Base-by-base conservation (phyloP, 176 grass and related monocot species). In the Phyllostachys edulis region DNA sequence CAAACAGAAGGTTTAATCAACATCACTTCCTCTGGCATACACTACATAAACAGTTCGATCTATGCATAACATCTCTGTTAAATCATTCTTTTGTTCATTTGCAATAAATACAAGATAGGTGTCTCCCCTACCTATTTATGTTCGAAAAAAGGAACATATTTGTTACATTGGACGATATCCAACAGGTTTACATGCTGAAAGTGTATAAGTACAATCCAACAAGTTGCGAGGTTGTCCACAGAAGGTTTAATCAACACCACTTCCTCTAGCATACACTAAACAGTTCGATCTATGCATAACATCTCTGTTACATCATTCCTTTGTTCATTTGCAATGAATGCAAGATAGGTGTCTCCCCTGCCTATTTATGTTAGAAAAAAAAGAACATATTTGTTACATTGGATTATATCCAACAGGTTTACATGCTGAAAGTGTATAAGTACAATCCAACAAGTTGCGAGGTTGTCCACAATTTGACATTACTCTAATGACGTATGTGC, bases 1-100 rank as follows among this genome's bases (percentile, higher is more conserved):
- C 47, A 80, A 57, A 86, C 38, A 79, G 55, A 79, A 81, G 39
- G 61, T 77, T 88, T 39, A 85, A 79, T 88, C 47, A 88, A 73
- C 6, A 66, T 27, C 52, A 81, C 1, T 9, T 76, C 77, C 7
- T 77, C 78, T 57, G 55, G 45, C 10, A 81, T 2, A 90, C 21
- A 29, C 8, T 67, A 72, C 18, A 71, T n/a, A 54, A 82, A 82
- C 15, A 20, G 13, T 78, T 89, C 38, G 60, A 74, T 67, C 29
- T 29, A 84, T 18, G 49, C 39, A 84, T 73, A n/a, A 69, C 17
- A 39, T 47, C 34, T 54, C 38, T 59, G 50, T 26, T 39, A 71
- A 4, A 56, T 81, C 67, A 63, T n/a, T 66, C 3, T 46, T 46
- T 32, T 63, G 51, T 3, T 24, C 41, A 44, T n/a, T 70, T 57